Evolutionary conservation across 805 yeast genomes (phyloP).

Genomic region (Monosporozyma servazzii): DNA sequence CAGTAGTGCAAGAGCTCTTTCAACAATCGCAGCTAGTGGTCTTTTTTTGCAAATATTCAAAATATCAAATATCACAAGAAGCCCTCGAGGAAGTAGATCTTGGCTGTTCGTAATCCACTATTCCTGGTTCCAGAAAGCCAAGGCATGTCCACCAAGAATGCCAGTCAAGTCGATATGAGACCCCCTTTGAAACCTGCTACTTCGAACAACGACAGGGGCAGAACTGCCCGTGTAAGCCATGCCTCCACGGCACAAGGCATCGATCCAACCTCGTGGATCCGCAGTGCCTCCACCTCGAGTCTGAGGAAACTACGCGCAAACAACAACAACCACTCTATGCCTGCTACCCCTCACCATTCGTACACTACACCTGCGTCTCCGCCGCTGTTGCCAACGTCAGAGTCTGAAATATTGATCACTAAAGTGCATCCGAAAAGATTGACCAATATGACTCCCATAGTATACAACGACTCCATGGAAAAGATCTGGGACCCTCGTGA

Average conservation of each 20-base stretch:
- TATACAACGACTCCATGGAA: background rate
- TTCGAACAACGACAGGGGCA: background rate
- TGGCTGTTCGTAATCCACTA: too few relatives aligned
- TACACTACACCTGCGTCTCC: background rate
- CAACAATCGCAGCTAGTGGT: too few relatives aligned
- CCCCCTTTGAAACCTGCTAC: background rate
- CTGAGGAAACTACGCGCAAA: slow-evolving; percentile 4
- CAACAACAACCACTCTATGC: background rate
- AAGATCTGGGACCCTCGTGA: background rate
- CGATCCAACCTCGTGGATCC: slow-evolving; percentile 8
- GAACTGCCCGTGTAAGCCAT: background rate
- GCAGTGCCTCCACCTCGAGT: slow-evolving; percentile 21
- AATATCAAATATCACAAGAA: too few relatives aligned
- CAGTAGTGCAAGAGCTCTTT: too few relatives aligned
- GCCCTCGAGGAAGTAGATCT: too few relatives aligned
- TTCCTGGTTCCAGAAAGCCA: too few relatives aligned
- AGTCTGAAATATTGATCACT: background rate
- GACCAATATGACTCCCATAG: background rate
- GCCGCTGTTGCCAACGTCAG: background rate
- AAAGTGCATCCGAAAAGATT: slow-evolving; percentile 1
- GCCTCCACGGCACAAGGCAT: background rate
- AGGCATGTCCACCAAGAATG: background rate
- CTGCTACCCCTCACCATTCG: background rate
- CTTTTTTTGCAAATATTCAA: too few relatives aligned
- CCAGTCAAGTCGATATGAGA: background rate